phyloP scores from a whole-genome alignment of 129 eudicot species.

The Centella asiatica region DNA sequence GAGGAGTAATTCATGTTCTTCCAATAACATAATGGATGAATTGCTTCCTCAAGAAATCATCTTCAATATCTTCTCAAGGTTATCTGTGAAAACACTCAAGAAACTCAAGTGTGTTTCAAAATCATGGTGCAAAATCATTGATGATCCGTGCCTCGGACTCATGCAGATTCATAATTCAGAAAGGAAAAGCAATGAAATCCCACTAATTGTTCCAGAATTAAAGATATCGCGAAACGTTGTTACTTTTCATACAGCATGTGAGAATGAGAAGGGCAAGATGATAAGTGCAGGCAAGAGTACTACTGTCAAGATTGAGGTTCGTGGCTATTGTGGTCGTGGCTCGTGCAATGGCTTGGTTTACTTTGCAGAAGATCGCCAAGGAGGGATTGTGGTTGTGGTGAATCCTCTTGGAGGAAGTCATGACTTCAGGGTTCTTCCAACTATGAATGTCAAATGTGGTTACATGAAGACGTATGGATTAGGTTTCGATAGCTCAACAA shows the following conservation, averaged over 20 bases:
- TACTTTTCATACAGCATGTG: not conserved
- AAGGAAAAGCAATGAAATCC: not conserved
- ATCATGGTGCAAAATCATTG: constrained; percentile 7
- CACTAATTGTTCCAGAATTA: not conserved
- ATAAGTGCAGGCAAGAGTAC: not conserved
- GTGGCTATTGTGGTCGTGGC: not conserved
- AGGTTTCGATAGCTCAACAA: constrained; percentile 1
- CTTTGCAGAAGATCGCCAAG: not conserved
- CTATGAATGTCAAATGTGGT: not conserved
- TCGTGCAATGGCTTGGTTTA: constrained; percentile 7
- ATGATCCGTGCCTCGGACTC: not conserved
- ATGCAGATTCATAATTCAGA: not conserved
- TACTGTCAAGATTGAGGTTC: not conserved
- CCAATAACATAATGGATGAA: too few species aligned
- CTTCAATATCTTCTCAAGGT: not conserved
- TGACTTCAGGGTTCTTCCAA: not conserved
- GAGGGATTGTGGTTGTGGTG: not conserved
- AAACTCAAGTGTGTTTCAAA: not conserved
- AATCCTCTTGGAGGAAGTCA: constrained; percentile 5
- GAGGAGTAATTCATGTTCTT: too few species aligned
- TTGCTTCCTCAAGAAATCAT: not conserved
- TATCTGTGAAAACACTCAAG: not conserved
- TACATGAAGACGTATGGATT: not conserved
- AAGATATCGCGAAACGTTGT: not conserved
- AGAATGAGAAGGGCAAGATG: not conserved